Conservation (phyloP, 345 rosid genomes). For the Cardamine occulta region DNA sequence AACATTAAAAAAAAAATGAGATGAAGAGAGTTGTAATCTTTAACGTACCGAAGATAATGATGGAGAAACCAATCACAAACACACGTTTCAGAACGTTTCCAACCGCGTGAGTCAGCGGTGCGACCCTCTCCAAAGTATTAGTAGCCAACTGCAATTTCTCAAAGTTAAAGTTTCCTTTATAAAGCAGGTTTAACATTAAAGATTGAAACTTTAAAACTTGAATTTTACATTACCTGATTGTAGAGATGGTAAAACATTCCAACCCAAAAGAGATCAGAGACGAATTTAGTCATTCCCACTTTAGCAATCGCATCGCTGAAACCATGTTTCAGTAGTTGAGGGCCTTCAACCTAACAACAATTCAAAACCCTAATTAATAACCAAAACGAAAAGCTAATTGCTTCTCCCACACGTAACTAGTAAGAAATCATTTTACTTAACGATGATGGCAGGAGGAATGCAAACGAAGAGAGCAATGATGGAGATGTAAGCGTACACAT, state of each 20-base stretch:
- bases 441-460: slow-evolving; percentile 89
- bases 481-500: slow-evolving; percentile 92
- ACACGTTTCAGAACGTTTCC: slow-evolving; percentile 99
- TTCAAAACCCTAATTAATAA: slow-evolving; percentile 13
- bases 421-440: slow-evolving; percentile 45
- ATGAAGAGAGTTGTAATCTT: slow-evolving; percentile 14
- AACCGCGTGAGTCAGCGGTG: slow-evolving; percentile 96
- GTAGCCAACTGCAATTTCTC: slow-evolving; percentile 73
- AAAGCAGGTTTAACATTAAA: neutral
- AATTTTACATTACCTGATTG: slow-evolving; percentile 65
- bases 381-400: neutral
- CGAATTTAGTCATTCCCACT: slow-evolving; percentile 86
- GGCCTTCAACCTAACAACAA: slow-evolving; percentile 78
- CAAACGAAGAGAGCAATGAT: slow-evolving; percentile 90
- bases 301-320: slow-evolving; percentile 78
- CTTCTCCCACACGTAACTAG: slow-evolving; percentile 14
- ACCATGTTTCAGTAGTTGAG: slow-evolving; percentile 76
- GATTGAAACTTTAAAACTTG: neutral
- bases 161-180: neutral
- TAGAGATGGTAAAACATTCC: slow-evolving; percentile 99
- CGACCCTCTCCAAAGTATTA: slow-evolving; percentile 96
- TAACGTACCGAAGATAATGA: slow-evolving; percentile 69
- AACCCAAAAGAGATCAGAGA: slow-evolving; percentile 95
- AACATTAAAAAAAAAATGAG: neutral
- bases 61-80: slow-evolving; percentile 94